These are phyloP conservation scores for Triticum urartu DNA, from an alignment of 176 grass and related monocot species.

Conservation along the genomic window DNA sequence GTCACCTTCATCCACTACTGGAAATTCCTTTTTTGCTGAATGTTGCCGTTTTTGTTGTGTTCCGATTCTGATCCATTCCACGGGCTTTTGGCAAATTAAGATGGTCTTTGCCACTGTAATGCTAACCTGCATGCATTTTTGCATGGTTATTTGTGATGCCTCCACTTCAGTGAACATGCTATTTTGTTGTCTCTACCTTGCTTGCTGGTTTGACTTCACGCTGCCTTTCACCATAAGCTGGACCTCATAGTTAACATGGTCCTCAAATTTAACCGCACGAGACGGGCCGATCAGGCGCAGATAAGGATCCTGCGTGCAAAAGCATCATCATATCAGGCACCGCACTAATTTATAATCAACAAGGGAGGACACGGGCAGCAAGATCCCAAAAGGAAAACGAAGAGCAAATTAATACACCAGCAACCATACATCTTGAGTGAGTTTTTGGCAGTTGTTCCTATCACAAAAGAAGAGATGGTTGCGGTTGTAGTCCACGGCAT, in stretches of 20 bases:
- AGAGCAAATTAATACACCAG: neutral
- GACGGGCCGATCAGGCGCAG: neutral
- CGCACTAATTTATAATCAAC: too few species aligned
- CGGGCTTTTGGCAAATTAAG: too few species aligned
- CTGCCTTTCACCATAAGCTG: neutral
- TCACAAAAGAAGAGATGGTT: neutral
- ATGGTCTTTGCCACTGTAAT: too few species aligned
- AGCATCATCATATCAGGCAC: neutral
- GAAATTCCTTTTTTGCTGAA: too few species aligned
- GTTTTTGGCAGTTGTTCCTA: neutral
- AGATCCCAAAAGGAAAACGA: neutral
- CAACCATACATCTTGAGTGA: neutral
- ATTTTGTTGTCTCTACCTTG: too few species aligned
- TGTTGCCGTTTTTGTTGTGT: too few species aligned
- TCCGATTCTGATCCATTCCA: too few species aligned
- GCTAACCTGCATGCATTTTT: too few species aligned
- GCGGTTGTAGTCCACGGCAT: neutral
- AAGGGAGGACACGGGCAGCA: too few species aligned
- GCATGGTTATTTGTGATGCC: too few species aligned
- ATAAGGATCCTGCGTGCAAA: neutral
- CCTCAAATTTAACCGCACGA: neutral
- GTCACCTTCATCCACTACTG: too few species aligned
- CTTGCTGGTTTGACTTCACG: neutral
- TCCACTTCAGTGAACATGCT: too few species aligned
- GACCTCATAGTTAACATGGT: neutral